Evolutionary conservation across 2,329 filamentous ascomycete species (phyloP).

Genomic region (Paraphoma sp.): DNA sequence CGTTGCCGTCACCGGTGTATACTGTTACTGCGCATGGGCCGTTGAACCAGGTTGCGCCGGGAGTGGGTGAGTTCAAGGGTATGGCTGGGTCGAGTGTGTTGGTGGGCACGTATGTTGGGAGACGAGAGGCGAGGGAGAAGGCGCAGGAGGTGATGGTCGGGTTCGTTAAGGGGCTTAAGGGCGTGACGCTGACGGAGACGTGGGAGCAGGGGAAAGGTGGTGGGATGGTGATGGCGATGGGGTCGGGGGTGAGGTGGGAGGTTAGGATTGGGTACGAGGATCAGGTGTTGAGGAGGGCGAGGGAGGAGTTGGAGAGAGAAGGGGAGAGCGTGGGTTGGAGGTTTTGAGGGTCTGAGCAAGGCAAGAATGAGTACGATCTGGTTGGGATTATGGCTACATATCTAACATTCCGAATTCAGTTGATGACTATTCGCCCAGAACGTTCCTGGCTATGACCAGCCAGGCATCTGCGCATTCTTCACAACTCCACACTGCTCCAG

Average conservation of each 20-base stretch:
- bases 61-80: slow-evolving; percentile 8
- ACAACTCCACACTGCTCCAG: too few relatives aligned
- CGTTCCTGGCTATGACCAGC: too few relatives aligned
- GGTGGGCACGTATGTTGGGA: slow-evolving; percentile 11
- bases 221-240: slow-evolving; percentile 25
- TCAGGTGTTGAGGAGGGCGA: slow-evolving; percentile 18
- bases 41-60: slow-evolving; percentile 3
- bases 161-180: slow-evolving; percentile 9
- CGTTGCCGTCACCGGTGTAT: slow-evolving; percentile 24
- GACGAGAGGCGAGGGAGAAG: slow-evolving; percentile 9
- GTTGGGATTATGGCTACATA: too few relatives aligned
- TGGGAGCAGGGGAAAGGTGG: slow-evolving; percentile 15
- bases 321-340: slow-evolving; percentile 1
- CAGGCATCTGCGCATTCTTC: too few relatives aligned
- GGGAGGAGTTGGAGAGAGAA: slow-evolving; percentile 9
- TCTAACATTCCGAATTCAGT: too few relatives aligned
- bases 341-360: background rate
- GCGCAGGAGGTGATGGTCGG: slow-evolving; percentile 19
- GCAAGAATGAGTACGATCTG: too few relatives aligned
- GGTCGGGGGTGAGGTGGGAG: slow-evolving; percentile 18
- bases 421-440: too few relatives aligned
- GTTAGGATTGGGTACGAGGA: slow-evolving; percentile 26
- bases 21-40: slow-evolving; percentile 22
- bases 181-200: slow-evolving; percentile 10
- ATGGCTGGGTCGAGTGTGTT: background rate